phyloP scores from a whole-genome alignment of 2,329 filamentous ascomycete species.

The Fusarium floridanum region DNA sequence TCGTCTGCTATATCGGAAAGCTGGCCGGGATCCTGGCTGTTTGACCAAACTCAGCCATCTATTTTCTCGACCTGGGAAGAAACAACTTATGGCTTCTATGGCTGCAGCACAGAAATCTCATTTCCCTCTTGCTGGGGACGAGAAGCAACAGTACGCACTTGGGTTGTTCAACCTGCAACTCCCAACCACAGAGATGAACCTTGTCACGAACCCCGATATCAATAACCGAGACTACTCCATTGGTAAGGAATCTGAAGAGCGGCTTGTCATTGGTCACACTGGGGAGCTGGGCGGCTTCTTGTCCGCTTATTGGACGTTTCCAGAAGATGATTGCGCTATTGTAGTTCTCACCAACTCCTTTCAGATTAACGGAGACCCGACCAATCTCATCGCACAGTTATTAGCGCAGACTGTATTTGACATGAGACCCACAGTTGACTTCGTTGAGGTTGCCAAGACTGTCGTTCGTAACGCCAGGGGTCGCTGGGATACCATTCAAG shows the following conservation, averaged over 20 bases:
- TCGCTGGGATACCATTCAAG: background rate
- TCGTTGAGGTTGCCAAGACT: background rate
- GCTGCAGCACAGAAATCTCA: background rate
- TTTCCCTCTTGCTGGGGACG: background rate
- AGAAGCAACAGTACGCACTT: background rate
- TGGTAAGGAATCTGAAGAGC: background rate
- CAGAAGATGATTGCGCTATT: conserved; percentile 1
- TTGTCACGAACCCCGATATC: background rate
- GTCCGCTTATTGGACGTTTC: conserved; percentile 8
- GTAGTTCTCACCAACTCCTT: conserved; percentile 15
- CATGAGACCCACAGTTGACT: conserved; percentile 1
- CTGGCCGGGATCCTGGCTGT: background rate
- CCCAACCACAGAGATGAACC: conserved; percentile 9
- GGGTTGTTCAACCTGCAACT: background rate
- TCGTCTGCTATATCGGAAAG: background rate
- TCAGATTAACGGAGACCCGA: conserved; percentile 5
- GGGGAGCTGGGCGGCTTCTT: conserved; percentile 5
- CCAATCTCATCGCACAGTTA: conserved; percentile 4
- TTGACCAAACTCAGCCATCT: background rate
- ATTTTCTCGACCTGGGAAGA: background rate
- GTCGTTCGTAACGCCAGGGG: background rate
- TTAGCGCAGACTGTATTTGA: background rate
- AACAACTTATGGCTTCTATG: background rate
- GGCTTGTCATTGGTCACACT: conserved; percentile 1
- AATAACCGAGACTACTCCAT: background rate